Evolutionary conservation across 2,329 filamentous ascomycete genomes (phyloP), one percentile per base, ranked within the genome.

Genomic region (Aspergillus japonicus): DNA sequence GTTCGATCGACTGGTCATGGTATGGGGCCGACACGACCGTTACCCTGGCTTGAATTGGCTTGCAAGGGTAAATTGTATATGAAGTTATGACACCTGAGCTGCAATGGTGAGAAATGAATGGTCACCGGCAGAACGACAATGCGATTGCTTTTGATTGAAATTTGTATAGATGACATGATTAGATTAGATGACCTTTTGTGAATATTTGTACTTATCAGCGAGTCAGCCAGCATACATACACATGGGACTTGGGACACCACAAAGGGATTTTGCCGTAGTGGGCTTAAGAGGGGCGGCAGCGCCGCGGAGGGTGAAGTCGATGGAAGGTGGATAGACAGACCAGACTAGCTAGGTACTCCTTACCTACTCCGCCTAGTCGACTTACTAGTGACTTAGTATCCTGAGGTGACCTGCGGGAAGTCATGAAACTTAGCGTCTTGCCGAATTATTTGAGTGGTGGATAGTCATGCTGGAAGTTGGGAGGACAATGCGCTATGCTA

Each of bases 381-480:
- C 26, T 39, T n/a, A 47, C 33, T 35, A 35, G 33, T 35, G 33
- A 35, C 11, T 35, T 19, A 51, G 49, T 47, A 44, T 57, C 48
- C 35, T 31, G 48, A 26, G 50, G 26, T 47, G 49, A 23, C 19
- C 19, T 44, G 35, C 24, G 49, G 33, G 49, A 49, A 39, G 35
- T 57, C 44, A 44, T 62, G 55, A 64, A 59, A 64, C 62, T 58
- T 57, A 53, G 35, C 54, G 21, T 33, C 26, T 29, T 11, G 29
- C 7, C 16, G 16, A 51, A 48, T 53, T 51, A 57, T 53, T 53
- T 47, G 47, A 51, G 47, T 55, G 5, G 16, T 44, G 14, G 7
- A 19, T 8, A 50, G 24, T 5, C 47, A 49, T 21, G 51, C 35
- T 54, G 23, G 51, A n/a, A 19, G 29, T 5, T 12, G 33, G 39